These are phyloP conservation scores for Rhypophila decipiens DNA, from an alignment of 495 filamentous ascomycete genomes.

Conservation along the genomic window DNA sequence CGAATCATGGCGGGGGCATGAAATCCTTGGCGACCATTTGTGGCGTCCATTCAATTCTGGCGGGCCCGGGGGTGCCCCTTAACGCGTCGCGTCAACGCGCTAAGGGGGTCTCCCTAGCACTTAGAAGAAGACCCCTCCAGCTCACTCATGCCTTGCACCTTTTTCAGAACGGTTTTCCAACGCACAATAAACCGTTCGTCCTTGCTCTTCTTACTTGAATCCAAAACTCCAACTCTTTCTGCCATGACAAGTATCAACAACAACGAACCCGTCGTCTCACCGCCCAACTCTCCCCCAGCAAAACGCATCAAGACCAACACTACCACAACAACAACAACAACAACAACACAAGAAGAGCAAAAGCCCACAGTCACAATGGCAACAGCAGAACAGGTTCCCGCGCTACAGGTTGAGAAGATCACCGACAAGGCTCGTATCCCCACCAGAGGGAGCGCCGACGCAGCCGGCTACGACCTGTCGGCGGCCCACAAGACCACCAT, in stretches of 20 bases:
- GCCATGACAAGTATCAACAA: slow-evolving; percentile 61
- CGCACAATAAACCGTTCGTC: background rate
- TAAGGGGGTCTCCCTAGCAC: no score
- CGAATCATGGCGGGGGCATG: no score
- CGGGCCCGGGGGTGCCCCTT: background rate
- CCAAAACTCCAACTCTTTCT: slow-evolving; percentile 3
- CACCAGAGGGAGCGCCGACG: slow-evolving; percentile 80
- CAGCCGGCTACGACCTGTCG: slow-evolving; percentile 89
- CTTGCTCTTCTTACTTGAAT: background rate
- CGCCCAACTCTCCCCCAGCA: slow-evolving; percentile 39
- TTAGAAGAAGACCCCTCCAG: slow-evolving; percentile 3
- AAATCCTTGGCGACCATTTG: no score
- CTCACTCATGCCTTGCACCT: no score
- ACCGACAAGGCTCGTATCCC: slow-evolving; percentile 64
- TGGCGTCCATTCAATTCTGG: no score
- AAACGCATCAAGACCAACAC: slow-evolving; percentile 41
- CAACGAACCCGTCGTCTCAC: slow-evolving; percentile 36
- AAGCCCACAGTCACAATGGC: slow-evolving; percentile 32
- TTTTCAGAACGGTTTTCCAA: no score
- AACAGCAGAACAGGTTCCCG: slow-evolving; percentile 33
- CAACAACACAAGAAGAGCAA: no score
- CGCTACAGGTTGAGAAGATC: slow-evolving; percentile 82
- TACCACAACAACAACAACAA: slow-evolving; percentile 9
- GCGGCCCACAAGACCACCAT: slow-evolving; percentile 66
- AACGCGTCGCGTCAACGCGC: slow-evolving; percentile 26